These are phyloP conservation scores for Solidago caesia DNA, from an alignment of 129 eudicot species.

Conservation along the genomic window DNA sequence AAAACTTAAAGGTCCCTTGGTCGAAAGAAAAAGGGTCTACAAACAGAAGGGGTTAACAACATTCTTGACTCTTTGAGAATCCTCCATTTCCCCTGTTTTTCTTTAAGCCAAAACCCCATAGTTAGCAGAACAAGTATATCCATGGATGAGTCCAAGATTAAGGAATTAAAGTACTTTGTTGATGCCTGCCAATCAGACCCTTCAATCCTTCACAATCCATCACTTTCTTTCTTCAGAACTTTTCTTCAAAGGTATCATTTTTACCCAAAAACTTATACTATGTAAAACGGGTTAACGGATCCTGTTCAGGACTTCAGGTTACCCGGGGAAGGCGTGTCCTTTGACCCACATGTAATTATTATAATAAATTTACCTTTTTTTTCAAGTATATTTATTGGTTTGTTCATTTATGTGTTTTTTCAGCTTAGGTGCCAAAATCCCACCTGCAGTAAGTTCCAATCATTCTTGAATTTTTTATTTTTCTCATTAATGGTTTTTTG, in stretches of 20 bases:
- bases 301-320: no score
- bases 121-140: background rate
- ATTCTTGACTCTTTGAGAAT: background rate
- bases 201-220: slow-evolving; percentile 55
- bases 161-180: slow-evolving; percentile 54
- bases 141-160: slow-evolving; percentile 56
- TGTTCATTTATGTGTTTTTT: slow-evolving; percentile 21
- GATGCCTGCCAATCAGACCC: slow-evolving; percentile 58
- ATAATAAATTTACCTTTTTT: background rate
- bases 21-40: no score
- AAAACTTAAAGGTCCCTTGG: no score
- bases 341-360: background rate
- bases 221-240: slow-evolving; percentile 68
- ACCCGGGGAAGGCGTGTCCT: no score
- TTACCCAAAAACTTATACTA: background rate
- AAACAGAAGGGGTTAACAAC: no score
- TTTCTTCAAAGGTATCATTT: slow-evolving; percentile 57
- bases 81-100: background rate
- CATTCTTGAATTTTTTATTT: background rate
- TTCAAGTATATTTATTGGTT: background rate
- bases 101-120: background rate
- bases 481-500: background rate
- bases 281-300: background rate
- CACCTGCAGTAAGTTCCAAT: slow-evolving; percentile 43
- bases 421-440: slow-evolving; percentile 66